Percentiles rank a stretch among this genome's conserved stretches.
These are phyloP conservation scores for Physcomitrellopsis africana DNA, from an alignment of 225 moss, liverwort and hornwort genomes.

Conservation along the genomic window DNA sequence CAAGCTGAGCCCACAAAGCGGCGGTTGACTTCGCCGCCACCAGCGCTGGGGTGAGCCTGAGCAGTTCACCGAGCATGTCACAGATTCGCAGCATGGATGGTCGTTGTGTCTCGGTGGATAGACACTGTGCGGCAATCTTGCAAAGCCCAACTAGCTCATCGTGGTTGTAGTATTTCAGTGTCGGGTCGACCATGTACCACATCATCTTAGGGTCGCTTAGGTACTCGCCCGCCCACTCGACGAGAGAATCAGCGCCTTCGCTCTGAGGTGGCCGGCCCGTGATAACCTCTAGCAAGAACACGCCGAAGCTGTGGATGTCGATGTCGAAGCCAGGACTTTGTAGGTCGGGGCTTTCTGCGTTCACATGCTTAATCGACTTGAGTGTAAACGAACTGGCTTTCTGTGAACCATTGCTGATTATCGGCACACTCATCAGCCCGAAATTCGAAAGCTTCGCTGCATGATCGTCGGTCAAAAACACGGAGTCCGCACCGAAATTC, in stretches of 20 bases:
- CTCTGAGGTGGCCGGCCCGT: slow-evolving; percentile 49
- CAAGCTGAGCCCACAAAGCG: slow-evolving; percentile 78
- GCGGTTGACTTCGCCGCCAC: slow-evolving; percentile 72
- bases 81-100: slow-evolving; percentile 69
- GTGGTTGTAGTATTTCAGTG: slow-evolving; percentile 69
- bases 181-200: slow-evolving; percentile 86
- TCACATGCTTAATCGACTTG: slow-evolving; percentile 29
- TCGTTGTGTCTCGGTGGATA: slow-evolving; percentile 44
- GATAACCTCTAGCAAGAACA: slow-evolving; percentile 69
- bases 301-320: slow-evolving; percentile 62
- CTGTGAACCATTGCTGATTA: slow-evolving; percentile 28
- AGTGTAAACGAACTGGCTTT: slow-evolving; percentile 32
- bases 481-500: slow-evolving; percentile 51
- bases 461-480: slow-evolving; percentile 62
- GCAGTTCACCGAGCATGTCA: slow-evolving; percentile 59
- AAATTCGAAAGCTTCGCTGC: slow-evolving; percentile 57
- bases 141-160: slow-evolving; percentile 79
- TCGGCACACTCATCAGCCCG: slow-evolving; percentile 31
- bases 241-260: slow-evolving; percentile 40
- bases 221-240: slow-evolving; percentile 74
- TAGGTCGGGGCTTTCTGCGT: slow-evolving; percentile 39
- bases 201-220: slow-evolving; percentile 73
- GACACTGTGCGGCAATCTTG: slow-evolving; percentile 57
- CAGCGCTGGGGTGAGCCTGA: slow-evolving; percentile 58
- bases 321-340: slow-evolving; percentile 46